Conservation (phyloP, 768 basidiomycete genomes). For the Rossbeevera mucosa region DNA sequence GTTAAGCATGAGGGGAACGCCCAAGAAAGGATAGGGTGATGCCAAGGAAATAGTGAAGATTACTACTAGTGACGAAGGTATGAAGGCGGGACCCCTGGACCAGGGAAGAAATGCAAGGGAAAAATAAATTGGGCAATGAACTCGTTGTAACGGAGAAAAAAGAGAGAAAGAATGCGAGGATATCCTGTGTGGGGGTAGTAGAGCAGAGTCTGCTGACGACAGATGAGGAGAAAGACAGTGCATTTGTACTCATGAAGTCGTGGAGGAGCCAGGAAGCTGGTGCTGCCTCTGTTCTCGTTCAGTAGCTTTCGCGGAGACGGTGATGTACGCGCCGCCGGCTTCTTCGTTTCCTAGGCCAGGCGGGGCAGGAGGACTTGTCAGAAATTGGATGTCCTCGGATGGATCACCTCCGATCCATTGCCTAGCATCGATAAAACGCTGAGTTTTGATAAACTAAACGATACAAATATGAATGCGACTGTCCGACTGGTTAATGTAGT, state of each 20-base stretch:
- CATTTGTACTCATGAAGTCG: constrained; percentile 25
- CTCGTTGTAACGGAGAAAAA: constrained; percentile 13
- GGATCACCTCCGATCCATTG: constrained; percentile 78
- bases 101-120: constrained; percentile 17
- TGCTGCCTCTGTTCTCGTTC: constrained; percentile 48
- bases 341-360: constrained; percentile 70
- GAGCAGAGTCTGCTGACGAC: constrained; percentile 19
- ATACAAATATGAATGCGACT: constrained; percentile 8
- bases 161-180: constrained; percentile 20
- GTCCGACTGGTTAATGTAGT: neutral
- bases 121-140: constrained; percentile 21
- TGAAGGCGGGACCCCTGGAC: constrained; percentile 19
- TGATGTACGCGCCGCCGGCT: constrained; percentile 80
- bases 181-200: constrained; percentile 28
- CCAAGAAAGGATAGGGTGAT: constrained; percentile 27
- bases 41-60: constrained; percentile 26
- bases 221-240: constrained; percentile 12
- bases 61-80: constrained; percentile 29
- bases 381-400: constrained; percentile 53
- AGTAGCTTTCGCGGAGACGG: constrained; percentile 75
- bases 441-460: constrained; percentile 80
- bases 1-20: constrained; percentile 25
- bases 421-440: constrained; percentile 73
- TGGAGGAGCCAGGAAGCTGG: constrained; percentile 24
- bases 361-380: constrained; percentile 58